Evolutionary conservation across 257 asterid species (phyloP).

Genomic region (Solanum habrochaites): DNA sequence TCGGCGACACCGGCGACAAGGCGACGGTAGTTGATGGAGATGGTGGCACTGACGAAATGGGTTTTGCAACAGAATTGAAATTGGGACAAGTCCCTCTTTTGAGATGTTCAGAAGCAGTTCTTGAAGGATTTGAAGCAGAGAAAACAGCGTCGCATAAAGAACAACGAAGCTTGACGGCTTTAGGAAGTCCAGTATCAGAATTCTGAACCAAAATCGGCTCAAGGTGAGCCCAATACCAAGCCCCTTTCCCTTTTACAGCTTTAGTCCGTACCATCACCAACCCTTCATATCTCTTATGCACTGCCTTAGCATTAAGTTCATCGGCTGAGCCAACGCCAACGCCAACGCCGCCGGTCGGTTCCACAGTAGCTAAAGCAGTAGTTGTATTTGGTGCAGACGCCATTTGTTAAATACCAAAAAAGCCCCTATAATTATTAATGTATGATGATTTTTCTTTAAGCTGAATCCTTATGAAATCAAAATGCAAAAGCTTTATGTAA

Average conservation of each 20-base stretch:
- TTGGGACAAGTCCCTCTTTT: conserved; percentile 93
- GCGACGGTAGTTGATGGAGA: conserved; percentile 11
- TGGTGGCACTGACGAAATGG: conserved; percentile 54
- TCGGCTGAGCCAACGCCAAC: conserved; percentile 21
- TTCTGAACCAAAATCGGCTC: conserved; percentile 80
- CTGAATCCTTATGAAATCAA: background rate
- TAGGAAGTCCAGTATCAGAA: conserved; percentile 69
- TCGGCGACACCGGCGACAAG: conserved; percentile 1
- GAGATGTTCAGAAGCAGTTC: conserved; percentile 97
- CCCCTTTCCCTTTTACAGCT: conserved; percentile 94
- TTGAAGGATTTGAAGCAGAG: conserved; percentile 93
- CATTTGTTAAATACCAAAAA: conserved; percentile 17
- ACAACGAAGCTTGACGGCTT: conserved; percentile 88
- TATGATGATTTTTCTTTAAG: background rate
- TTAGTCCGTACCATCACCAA: conserved; percentile 72
- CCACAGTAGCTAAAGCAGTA: conserved; percentile 18
- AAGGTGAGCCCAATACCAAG: conserved; percentile 98
- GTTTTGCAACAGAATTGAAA: conserved; percentile 45
- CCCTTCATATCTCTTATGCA: conserved; percentile 83
- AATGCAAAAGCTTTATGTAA: background rate
- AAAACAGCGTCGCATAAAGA: conserved; percentile 85
- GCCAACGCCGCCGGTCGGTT: background rate
- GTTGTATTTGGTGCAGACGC: conserved; percentile 33
- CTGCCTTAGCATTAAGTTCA: conserved; percentile 66
- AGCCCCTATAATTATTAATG: background rate